A percentile compares a stretch with the other conserved stretches of the same genome.
phyloP scores from a whole-genome alignment of 441 rosid species.

The Capsella rubella region DNA sequence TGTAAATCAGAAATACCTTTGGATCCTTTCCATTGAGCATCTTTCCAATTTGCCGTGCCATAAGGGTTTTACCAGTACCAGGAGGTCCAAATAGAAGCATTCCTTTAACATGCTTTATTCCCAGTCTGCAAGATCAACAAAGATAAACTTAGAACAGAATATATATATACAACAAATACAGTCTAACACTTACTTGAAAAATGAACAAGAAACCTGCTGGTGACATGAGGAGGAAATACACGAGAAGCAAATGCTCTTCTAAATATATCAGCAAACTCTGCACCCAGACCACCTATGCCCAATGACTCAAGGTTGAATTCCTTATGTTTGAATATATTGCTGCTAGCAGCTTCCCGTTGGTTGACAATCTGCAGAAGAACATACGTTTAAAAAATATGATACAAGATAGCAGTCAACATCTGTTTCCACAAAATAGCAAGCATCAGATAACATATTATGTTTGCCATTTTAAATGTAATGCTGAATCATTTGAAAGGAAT shows the following conservation, averaged over 20 bases:
- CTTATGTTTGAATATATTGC: constrained; percentile 91
- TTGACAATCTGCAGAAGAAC: constrained; percentile 73
- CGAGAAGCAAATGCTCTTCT: constrained; percentile 99
- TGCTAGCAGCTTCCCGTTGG: constrained; percentile 99
- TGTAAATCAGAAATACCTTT: constrained; percentile 63
- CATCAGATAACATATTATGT: constrained; percentile 14
- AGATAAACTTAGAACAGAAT: constrained; percentile 34
- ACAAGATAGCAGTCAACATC: constrained; percentile 15
- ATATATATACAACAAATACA: constrained; percentile 14
- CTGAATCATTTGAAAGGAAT: constrained; percentile 2
- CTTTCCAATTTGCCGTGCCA: constrained; percentile 99
- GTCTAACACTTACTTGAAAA: constrained; percentile 35
- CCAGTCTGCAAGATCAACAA: constrained; percentile 71
- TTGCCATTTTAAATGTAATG: constrained; percentile 11
- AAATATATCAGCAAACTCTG: constrained; percentile 96
- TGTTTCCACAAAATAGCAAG: constrained; percentile 23
- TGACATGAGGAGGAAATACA: constrained; percentile 91
- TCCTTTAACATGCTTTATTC: constrained; percentile 99
- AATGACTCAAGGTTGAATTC: constrained; percentile 93
- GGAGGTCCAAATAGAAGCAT: constrained; percentile 99
- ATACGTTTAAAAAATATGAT: constrained; percentile 19
- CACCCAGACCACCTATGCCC: constrained; percentile 98
- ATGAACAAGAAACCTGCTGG: constrained; percentile 65
- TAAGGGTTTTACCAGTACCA: constrained; percentile 97
- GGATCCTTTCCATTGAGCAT: constrained; percentile 99